These are phyloP conservation scores for Heimioporus retisporus DNA, from an alignment of 1,284 basidiomycete species.

Conservation along the genomic window DNA sequence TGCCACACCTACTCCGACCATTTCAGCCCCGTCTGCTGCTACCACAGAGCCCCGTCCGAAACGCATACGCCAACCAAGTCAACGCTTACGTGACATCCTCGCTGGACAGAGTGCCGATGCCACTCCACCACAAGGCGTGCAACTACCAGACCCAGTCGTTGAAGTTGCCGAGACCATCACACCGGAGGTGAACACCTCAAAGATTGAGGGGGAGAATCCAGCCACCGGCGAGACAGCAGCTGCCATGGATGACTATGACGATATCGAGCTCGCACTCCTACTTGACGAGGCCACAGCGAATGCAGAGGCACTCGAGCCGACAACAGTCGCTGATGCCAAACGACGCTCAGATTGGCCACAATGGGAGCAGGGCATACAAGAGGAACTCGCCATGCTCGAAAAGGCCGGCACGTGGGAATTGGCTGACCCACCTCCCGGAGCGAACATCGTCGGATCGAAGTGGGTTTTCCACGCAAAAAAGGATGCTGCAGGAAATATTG, in stretches of 20 bases:
- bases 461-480: constrained; percentile 51
- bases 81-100: too few relatives aligned
- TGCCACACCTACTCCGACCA: neutral
- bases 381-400: neutral
- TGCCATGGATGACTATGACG: neutral
- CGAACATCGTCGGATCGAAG: constrained; percentile 28
- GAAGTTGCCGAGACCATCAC: too few relatives aligned
- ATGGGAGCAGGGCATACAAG: constrained; percentile 17
- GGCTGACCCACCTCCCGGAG: constrained; percentile 1
- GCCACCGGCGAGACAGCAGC: too few relatives aligned
- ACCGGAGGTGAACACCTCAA: too few relatives aligned
- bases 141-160: too few relatives aligned
- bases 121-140: too few relatives aligned
- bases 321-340: constrained; percentile 4
- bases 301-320: constrained; percentile 5
- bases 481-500: constrained; percentile 38
- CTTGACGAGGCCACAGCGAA: neutral
- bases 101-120: too few relatives aligned
- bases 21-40: too few relatives aligned
- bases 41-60: too few relatives aligned
- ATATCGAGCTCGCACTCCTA: neutral
- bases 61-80: too few relatives aligned
- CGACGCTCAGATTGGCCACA: constrained; percentile 8
- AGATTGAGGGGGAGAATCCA: neutral
- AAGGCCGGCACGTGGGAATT: constrained; percentile 26